These are phyloP conservation scores for Flaveria robusta DNA, from an alignment of 129 eudicot genomes.

Conservation along the genomic window DNA sequence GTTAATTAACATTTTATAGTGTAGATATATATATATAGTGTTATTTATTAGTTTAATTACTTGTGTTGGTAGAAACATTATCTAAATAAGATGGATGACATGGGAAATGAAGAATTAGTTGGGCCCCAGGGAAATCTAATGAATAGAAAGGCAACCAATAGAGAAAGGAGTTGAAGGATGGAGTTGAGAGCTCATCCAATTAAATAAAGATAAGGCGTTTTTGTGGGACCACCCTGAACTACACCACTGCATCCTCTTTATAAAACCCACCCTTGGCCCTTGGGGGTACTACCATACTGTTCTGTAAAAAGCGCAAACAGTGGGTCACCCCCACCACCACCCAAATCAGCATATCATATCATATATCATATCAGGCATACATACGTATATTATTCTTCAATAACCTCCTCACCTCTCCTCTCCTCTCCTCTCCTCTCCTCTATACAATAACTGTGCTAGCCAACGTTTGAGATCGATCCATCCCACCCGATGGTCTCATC, in stretches of 20 bases:
- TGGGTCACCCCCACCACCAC: conserved; percentile 49
- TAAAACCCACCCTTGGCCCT: no score
- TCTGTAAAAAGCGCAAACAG: conserved; percentile 45
- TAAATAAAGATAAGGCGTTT: conserved; percentile 58
- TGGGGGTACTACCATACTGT: background rate
- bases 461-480: background rate
- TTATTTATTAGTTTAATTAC: background rate
- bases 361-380: no score
- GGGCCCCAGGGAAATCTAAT: conserved; percentile 53
- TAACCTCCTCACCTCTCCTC: no score
- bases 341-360: no score
- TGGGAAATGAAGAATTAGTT: background rate
- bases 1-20: no score
- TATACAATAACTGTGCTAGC: no score
- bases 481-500: conserved; percentile 44
- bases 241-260: conserved; percentile 34
- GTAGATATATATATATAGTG: no score
- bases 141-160: conserved; percentile 57
- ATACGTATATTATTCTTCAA: no score
- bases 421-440: no score
- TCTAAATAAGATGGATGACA: no score
- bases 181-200: conserved; percentile 40
- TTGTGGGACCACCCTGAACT: conserved; percentile 34
- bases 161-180: conserved; percentile 45
- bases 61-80: no score